A percentile compares a stretch with the other conserved stretches of the same genome.
phyloP scores from a whole-genome alignment of 2,329 filamentous ascomycete species.

The Colletotrichum chlorophyti region DNA sequence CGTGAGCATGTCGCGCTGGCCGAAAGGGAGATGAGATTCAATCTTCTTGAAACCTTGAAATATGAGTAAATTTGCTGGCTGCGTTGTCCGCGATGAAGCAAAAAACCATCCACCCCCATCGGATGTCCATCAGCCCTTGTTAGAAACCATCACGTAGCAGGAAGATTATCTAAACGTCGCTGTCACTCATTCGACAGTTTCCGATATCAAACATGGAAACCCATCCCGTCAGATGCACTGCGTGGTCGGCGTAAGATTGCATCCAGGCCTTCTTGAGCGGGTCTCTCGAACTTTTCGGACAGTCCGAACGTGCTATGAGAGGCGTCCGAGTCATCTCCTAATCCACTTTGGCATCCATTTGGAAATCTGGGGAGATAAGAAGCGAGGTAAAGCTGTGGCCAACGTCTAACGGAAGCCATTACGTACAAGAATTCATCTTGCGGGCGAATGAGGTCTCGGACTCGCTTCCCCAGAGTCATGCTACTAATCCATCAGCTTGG shows the following conservation, averaged over 20 bases:
- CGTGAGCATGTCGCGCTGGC: no score
- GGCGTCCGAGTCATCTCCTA: conserved; percentile 12
- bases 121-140: conserved; percentile 17
- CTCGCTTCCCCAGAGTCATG: conserved; percentile 25
- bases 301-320: conserved; percentile 9
- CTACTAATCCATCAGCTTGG: conserved; percentile 14
- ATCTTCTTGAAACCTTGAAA: no score
- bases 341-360: not conserved
- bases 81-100: not conserved
- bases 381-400: conserved; percentile 24
- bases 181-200: not conserved
- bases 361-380: conserved; percentile 23
- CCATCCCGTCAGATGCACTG: no score
- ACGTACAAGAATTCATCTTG: conserved; percentile 23
- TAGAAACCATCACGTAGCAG: not conserved
- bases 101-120: not conserved
- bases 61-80: no score
- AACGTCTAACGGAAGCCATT: conserved; percentile 20
- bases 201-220: conserved; percentile 7
- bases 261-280: no score
- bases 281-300: conserved; percentile 10
- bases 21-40: no score
- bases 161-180: not conserved
- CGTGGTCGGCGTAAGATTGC: conserved; percentile 15
- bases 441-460: conserved; percentile 8